Evolutionary conservation across 139 green algal species (phyloP), one percentile per base, ranked within the genome.

Genomic region (Chlamydomonas eustigma): DNA sequence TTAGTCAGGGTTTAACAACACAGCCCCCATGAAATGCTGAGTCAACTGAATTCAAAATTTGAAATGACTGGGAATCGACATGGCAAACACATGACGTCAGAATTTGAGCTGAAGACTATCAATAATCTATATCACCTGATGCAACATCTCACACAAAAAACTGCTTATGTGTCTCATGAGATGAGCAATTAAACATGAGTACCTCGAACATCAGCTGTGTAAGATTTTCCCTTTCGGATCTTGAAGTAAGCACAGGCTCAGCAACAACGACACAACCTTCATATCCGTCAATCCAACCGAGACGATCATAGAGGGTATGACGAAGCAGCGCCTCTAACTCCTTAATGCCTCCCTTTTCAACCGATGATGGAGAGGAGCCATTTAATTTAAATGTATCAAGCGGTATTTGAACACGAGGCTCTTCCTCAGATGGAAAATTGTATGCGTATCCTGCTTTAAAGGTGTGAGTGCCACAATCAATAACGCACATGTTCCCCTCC

Each of bases 201-300:
- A 77, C 58, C 79, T 97, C 93, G 74, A 97, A 97, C 36, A 91
- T 77, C 0, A 97, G 76, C 78, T 93, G 86, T 18, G 85, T 78
- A 52, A 95, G 79, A n/a, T 68, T 81, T 76, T 97, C 92, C 0
- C 90, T 78, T 37, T 94, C 89, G 8, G 75, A 37, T 32, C 85
- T 82, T 33, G 83, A 73, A 1, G 84, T 88, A 1, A 93, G 81
- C 33, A 91, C 72, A 1, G 91, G 91, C 69, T 97, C 92, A 0
- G 81, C 82, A 18, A 95, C 37, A 37, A 97, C 52, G 0, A 91
- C 37, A 34, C 74, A 77, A 68, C 88, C 91, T 72, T 96, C 91
- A 5, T 87, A 75, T 1, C 88, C 91, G 0, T 80, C 51, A 28
- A 80, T 65, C 92, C 92, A 97, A 2, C 89, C 86, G 25, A 94